These are phyloP conservation scores for Rubroshorea leprosula DNA, from an alignment of 345 rosid species.

Conservation along the genomic window DNA sequence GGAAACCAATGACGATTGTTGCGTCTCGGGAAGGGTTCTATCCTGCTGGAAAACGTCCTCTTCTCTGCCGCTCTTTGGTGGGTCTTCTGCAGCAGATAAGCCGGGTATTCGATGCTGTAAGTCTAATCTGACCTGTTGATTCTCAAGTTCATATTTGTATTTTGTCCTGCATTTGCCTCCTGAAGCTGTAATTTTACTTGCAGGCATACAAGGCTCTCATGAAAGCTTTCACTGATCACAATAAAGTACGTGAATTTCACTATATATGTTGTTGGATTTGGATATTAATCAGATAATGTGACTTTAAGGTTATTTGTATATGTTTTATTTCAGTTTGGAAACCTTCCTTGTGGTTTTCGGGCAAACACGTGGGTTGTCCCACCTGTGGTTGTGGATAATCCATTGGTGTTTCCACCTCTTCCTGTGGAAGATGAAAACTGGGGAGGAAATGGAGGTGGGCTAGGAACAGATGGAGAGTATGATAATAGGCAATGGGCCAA, in stretches of 20 bases:
- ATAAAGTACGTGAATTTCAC: conserved; percentile 47
- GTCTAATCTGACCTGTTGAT: too few species aligned
- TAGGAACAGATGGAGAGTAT: conserved; percentile 63
- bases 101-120: conserved; percentile 71
- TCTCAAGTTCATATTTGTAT: background rate
- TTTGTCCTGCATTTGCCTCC: conserved; percentile 9
- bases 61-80: conserved; percentile 66
- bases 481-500: conserved; percentile 69
- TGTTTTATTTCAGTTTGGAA: conserved; percentile 65
- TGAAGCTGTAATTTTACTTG: conserved; percentile 14
- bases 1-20: conserved; percentile 70
- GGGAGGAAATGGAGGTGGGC: conserved; percentile 94
- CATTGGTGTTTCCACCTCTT: conserved; percentile 56
- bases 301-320: background rate
- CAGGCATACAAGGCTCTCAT: conserved; percentile 90
- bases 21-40: conserved; percentile 76
- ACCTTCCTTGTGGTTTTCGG: conserved; percentile 91
- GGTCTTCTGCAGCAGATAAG: conserved; percentile 81
- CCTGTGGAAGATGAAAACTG: conserved; percentile 88
- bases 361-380: conserved; percentile 95
- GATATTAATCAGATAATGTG: conserved; percentile 6
- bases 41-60: conserved; percentile 67
- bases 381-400: conserved; percentile 75
- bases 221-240: conserved; percentile 88
- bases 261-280: background rate